Evolutionary conservation across 2,329 filamentous ascomycete species (phyloP), one percentile per base, ranked within the genome.

Genomic region (Beauveria varroae): DNA sequence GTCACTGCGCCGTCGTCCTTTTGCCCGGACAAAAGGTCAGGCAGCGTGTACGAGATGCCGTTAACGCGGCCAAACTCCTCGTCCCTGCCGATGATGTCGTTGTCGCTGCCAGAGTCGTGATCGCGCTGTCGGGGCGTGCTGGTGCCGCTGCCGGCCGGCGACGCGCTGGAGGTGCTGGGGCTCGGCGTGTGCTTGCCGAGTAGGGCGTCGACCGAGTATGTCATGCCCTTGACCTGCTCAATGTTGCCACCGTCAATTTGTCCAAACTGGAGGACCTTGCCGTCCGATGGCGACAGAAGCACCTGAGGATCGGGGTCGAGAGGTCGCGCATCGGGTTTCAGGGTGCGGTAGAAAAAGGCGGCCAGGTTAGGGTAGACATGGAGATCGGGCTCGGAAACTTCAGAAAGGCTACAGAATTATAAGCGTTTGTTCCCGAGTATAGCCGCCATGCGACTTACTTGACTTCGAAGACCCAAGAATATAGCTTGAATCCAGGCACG

Each of bases 151-250:
- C 68, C 68, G 2, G 66, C 26, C 4, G 61, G 50, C 3, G 59
- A 68, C 26, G 65, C 67, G 60, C 75, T 73, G 62, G 82, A 71
- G 68, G 87, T 74, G 75, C 84, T 84, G 20, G 81, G 74, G 5
- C 80, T 71, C 43, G 83, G 83, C 6, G 80, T 83, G 64, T 80
- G 79, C 65, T 84, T 86, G 57, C 95, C 95, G 2, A 99, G 82
- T 1, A 99, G 82, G 8, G 95, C 93, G 72, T 99, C 95, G 60
- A 99, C 84, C 66, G 88, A 96, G 76, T 99, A 99, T 1, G 95
- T 99, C 82, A 99, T 95, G 63, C 95, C 95, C 76, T 99, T 99
- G 65, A 99, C 93, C 76, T 99, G 95, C 74, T 99, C 95, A 49
- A 99, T 96, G 70, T 97, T 91, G 53, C 93, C 93, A 68, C 93